Evolutionary conservation across 2,329 filamentous ascomycete genomes (phyloP).

Genomic region (Fusarium sp.): DNA sequence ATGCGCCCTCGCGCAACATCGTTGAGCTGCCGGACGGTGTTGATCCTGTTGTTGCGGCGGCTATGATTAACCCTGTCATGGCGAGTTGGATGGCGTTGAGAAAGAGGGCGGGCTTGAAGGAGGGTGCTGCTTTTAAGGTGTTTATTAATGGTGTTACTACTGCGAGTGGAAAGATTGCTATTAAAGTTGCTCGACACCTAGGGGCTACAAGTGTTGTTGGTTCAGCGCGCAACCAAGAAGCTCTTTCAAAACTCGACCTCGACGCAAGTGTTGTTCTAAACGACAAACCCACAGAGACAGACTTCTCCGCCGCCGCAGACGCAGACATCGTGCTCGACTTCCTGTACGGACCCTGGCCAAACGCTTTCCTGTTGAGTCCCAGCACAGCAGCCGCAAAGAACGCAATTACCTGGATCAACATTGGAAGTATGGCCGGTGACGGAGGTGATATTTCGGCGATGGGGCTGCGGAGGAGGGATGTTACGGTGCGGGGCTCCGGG

Average conservation of each 20-base stretch:
- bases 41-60: conserved; percentile 64
- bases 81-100: conserved; percentile 69
- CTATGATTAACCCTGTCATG: conserved; percentile 66
- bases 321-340: conserved; percentile 69
- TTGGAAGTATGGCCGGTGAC: conserved; percentile 59
- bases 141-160: conserved; percentile 66
- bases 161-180: conserved; percentile 63
- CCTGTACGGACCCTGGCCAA: conserved; percentile 62
- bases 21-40: conserved; percentile 58
- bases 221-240: conserved; percentile 59
- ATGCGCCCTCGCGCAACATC: conserved; percentile 55
- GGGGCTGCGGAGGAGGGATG: conserved; percentile 60
- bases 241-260: conserved; percentile 58
- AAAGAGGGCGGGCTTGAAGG: conserved; percentile 53
- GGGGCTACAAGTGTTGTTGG: conserved; percentile 65
- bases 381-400: conserved; percentile 49
- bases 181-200: conserved; percentile 59
- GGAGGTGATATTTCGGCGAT: conserved; percentile 56
- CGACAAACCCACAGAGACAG: conserved; percentile 54
- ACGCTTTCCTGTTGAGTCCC: conserved; percentile 57
- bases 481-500: conserved; percentile 61
- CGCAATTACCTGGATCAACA: conserved; percentile 65
- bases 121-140: conserved; percentile 57
- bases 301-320: conserved; percentile 59
- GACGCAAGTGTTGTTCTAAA: conserved; percentile 60